Evolutionary conservation across 2,329 filamentous ascomycete species (phyloP).

Genomic region (Ascocoryne sarcoides): DNA sequence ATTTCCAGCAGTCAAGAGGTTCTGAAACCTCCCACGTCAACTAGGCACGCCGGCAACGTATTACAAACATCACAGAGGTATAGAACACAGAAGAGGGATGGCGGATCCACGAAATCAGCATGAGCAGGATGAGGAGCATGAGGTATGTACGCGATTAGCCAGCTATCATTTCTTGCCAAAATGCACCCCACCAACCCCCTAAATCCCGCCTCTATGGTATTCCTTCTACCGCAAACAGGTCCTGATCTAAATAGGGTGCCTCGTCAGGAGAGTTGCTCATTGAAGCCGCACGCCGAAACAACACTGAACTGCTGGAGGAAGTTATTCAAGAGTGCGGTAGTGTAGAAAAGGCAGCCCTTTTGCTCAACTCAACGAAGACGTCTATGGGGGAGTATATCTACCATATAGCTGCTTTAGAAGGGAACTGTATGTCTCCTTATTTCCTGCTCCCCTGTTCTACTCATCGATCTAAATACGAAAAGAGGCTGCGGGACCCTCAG

Average conservation of each 20-base stretch:
- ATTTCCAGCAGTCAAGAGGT: not conserved
- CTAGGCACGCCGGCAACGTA: constrained; percentile 2
- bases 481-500: not conserved
- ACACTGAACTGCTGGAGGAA: constrained; percentile 73
- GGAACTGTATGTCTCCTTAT: constrained; percentile 58
- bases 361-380: constrained; percentile 80
- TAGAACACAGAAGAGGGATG: constrained; percentile 15
- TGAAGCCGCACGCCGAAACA: constrained; percentile 89
- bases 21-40: constrained; percentile 1
- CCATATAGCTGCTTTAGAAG: constrained; percentile 78
- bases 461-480: not conserved
- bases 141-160: constrained; percentile 14
- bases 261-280: constrained; percentile 77
- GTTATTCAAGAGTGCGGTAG: constrained; percentile 51
- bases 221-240: not conserved
- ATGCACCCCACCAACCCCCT: not conserved
- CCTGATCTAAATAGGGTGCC: constrained; percentile 56
- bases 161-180: not conserved
- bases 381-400: constrained; percentile 82
- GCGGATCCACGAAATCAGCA: constrained; percentile 20
- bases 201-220: not conserved
- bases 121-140: constrained; percentile 23
- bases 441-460: not conserved
- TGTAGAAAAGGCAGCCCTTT: constrained; percentile 55
- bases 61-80: not conserved